Evolutionary conservation across 2,329 filamentous ascomycete genomes (phyloP), one percentile per base, ranked within the genome.

Genomic region (Neonectria coccinea): DNA sequence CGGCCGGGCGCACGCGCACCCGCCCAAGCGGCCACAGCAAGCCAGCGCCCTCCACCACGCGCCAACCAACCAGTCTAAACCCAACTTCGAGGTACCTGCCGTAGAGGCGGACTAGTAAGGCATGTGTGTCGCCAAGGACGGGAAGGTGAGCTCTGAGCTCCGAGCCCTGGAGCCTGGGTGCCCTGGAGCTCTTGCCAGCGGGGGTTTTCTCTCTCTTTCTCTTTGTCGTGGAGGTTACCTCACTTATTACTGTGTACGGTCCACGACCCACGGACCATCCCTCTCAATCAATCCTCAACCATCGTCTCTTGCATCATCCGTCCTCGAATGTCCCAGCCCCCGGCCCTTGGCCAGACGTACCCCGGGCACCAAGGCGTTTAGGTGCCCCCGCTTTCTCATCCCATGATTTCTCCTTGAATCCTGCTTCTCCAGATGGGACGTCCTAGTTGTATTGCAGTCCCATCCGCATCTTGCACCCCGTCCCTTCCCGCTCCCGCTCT

Each of bases 261-360:
- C 42, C 55, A 44, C 60, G 25, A 25, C 29, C 29, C 10, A 25
- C 44, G 14, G 54, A 27, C 60, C 42, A 63, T 63, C 18, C 55
- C 55, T 48, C 55, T 55, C 68, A 65, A 70, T 70, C 67, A 65
- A 65, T 58, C 57, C 54, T 69, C 59, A 64, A 65, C 59, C 52
- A 62, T 59, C 64, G 58, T 70, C 64, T 71, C 71, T 71, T 69
- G 65, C 69, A 73, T 72, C 64, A 69, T 66, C 48, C 62, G 56
- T 56, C 59, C 56, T 62, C 53, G 54, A 57, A 56, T 66, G 64
- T 57, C 65, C 53, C 44, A 56, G 60, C 61, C 67, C 60, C 51
- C 53, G 65, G 55, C 50, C 58, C 68, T 60, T 48, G 51, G 41
- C 57, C 69, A 64, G 60, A 50, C 66, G 50, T 62, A 69, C 65